Base-by-base conservation (phyloP, 352 stramenopile species). In the Saprolegnia parasitica region DNA sequence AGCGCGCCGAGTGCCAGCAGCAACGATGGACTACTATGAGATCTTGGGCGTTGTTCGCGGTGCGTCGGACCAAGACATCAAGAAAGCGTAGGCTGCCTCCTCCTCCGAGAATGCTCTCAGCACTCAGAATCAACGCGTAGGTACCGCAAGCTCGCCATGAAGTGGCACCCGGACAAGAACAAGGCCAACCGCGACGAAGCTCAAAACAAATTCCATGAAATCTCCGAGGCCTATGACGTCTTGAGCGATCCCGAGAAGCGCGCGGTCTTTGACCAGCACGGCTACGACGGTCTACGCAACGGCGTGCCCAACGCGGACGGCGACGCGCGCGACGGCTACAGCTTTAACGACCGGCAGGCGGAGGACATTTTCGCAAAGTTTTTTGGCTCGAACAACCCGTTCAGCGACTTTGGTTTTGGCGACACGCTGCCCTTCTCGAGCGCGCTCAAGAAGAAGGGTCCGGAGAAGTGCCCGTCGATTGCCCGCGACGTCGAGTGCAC, bases 121-220 rank as follows among this genome's bases (percentile, higher is more conserved):
- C 52, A 1, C 11, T 72, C 18, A 40, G 26, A 6, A 23, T 8
- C 0, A 5, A 0, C 15, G 35, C 35, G 8, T 60, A 89, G 85
- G 37, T 99, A 98, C 79, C 88, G 93, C 68, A 93, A 95, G 76
- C 83, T 97, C 56, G 92, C 91, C 45, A 86, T 99, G 68, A 97
- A 96, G 71, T 97, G 87, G 71, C 96, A 99, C 72, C 94, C 95
- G 0, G 96, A 98, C 79, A 98, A 99, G 77, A 98, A 98, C 78
- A 89, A 89, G 73, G 76, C 72, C 72, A 93, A 92, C 39, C 72
- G 79, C 16, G 79, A 80, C 32, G 89, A 97, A 72, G 91, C 90
- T 50, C 91, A 97, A 57, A 81, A 89, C 57, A 82, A 95, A 29
- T 98, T 99, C 81, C 91, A 98, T 67, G 96, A 97, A 71, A 93